Base-by-base conservation (phyloP, 2,329 filamentous ascomycete species). In the Purpureocillium lavendulum region DNA sequence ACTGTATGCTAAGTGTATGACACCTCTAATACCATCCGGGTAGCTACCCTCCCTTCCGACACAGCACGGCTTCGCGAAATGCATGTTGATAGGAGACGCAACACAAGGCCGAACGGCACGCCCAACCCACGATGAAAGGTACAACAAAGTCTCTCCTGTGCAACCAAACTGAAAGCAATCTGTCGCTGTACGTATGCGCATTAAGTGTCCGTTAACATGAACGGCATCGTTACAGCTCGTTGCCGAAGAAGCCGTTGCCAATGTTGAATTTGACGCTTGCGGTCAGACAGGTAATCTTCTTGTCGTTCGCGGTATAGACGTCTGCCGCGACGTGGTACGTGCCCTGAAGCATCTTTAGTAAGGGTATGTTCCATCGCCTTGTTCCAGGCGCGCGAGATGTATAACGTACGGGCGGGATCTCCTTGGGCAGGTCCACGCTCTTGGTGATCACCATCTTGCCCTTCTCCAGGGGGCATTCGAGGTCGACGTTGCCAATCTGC, bases 251-350 rank as follows among this genome's bases (percentile, higher is more conserved):
- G 26, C 62, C 60, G 40, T 62, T 65, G 39, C 58, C 47, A 30
- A 41, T 7, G 1, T n/a, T 35, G 58, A 92, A 90, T 33, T 64
- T 57, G 42, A 92, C 78, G 7, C 70, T 75, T 16, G 88, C 88
- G 40, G 82, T 82, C 56, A 98, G 71, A 66, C 92, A 98, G 44
- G 89, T 94, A 48, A 98, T 84, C 56, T 79, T 80, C 48, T 80
- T 70, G 41, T 76, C 71, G 38, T 94, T 80, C 44, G 69, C 72
- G 49, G 77, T 87, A 64, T 78, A 83, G 36, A 94, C 90, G 57
- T 97, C 86, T 32, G 90, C 92, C 30, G 82, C 66, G 29, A 98
- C 92, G 14, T 76, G 84, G 73, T 96, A 98, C 56, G 80, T 89
- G 58, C 89, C 92, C 87, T 92, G 48, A 32, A 30, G 37, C 3